Evolutionary conservation across 2,329 filamentous ascomycete genomes (phyloP).

Genomic region (Ascochyta fabae): DNA sequence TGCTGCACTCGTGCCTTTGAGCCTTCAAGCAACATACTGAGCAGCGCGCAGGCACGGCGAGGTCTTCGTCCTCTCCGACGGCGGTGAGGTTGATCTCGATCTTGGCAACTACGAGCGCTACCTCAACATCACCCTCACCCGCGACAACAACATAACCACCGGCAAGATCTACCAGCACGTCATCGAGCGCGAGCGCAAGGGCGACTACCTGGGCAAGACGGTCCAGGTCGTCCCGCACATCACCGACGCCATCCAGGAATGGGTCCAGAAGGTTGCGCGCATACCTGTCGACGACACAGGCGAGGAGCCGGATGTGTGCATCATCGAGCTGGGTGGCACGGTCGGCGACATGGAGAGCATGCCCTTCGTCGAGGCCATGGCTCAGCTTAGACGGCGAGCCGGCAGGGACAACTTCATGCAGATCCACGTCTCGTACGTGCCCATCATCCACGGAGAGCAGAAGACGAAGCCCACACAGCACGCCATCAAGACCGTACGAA

Average conservation of each 20-base stretch:
- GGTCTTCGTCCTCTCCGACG: slow-evolving; percentile 85
- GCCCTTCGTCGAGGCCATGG: slow-evolving; percentile 87
- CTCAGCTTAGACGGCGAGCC: slow-evolving; percentile 74
- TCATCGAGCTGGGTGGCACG: slow-evolving; percentile 75
- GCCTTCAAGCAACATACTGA: slow-evolving; percentile 19
- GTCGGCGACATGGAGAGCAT: slow-evolving; percentile 85
- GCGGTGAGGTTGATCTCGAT: slow-evolving; percentile 77
- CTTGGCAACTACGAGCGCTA: slow-evolving; percentile 82
- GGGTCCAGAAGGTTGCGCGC: slow-evolving; percentile 84
- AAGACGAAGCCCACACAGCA: slow-evolving; percentile 98
- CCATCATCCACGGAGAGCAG: slow-evolving; percentile 76
- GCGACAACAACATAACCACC: slow-evolving; percentile 95
- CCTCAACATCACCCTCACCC: slow-evolving; percentile 78
- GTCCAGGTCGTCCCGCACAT: slow-evolving; percentile 93
- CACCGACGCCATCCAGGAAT: slow-evolving; percentile 89
- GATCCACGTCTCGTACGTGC: slow-evolving; percentile 89
- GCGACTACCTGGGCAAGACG: slow-evolving; percentile 86
- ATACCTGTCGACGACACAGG: slow-evolving; percentile 86
- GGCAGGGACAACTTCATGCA: slow-evolving; percentile 83
- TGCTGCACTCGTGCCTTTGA: not conserved
- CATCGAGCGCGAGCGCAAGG: slow-evolving; percentile 73
- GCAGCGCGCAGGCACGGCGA: slow-evolving; percentile 73
- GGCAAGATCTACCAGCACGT: slow-evolving; percentile 95
- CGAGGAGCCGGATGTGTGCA: slow-evolving; percentile 87
- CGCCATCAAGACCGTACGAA: slow-evolving; percentile 83